Evolutionary conservation across 176 grass and related monocot genomes (phyloP).

Genomic region (Tillandsia fasciculata): DNA sequence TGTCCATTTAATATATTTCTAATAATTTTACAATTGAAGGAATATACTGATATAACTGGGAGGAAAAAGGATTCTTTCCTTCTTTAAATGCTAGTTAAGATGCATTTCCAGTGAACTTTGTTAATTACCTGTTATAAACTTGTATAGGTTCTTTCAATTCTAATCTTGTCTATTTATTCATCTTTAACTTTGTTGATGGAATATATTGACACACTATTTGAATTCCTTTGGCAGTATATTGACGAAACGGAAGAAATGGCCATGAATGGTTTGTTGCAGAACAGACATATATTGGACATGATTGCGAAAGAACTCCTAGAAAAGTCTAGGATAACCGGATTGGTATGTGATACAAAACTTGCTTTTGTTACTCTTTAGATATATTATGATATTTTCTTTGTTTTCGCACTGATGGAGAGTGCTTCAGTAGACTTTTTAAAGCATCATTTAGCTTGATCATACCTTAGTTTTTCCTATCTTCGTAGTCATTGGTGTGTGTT

Average conservation of each 20-base stretch:
- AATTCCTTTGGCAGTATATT: slow-evolving; percentile 13
- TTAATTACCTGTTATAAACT: no score
- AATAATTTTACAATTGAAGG: no score
- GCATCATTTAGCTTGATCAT: no score
- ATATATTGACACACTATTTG: not conserved
- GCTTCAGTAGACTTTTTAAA: no score
- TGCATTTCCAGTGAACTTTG: no score
- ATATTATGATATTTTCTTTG: not conserved
- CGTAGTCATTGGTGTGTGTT: no score
- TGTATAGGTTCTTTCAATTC: not conserved
- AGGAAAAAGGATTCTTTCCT: no score
- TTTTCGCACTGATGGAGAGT: no score
- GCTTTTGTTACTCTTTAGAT: not conserved
- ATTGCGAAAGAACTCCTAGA: slow-evolving; percentile 23
- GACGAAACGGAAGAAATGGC: slow-evolving; percentile 26
- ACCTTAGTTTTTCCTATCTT: no score
- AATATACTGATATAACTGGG: no score
- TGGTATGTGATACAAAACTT: slow-evolving; percentile 16
- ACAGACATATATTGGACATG: slow-evolving; percentile 18
- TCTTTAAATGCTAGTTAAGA: no score
- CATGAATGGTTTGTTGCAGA: slow-evolving; percentile 28
- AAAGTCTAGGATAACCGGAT: slow-evolving; percentile 26
- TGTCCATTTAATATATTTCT: no score
- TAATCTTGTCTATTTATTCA: not conserved
- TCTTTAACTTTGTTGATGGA: not conserved